Base-by-base conservation (phyloP, 345 rosid species). In the Lepidium aucheri region DNA sequence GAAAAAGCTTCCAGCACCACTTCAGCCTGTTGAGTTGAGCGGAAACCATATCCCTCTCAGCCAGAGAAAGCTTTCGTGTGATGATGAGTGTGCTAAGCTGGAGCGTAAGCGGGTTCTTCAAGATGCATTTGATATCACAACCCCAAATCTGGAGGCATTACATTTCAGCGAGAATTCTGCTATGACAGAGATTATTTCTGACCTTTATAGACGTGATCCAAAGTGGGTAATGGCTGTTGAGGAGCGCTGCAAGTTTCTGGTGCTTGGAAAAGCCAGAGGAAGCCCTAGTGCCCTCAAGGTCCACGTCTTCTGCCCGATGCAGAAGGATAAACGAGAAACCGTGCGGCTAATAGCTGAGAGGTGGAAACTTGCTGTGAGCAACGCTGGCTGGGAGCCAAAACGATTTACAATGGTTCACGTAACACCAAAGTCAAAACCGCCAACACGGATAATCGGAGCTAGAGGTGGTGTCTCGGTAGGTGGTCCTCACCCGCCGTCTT, bases 381-480 rank as follows among this genome's bases (percentile, higher is more conserved):
- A 86, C 30, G 86, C 91, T 41, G 97, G 96, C 38, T 83, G 99
- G 97, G 99, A 94, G 82, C 95, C 99, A 36, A 94, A 84, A 79
- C 91, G 88, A 51, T 94, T 90, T 55, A 76, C 84, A 56, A 91
- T 88, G 75, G 76, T 88, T 44, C 88, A 88, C 70, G 88, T 78
- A 11, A 86, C 91, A 4, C 72, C 84, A 6, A 90, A 88, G 76
- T 94, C 99, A 3, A 94, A 83, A 63, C 69, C 86, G 4, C 99
- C 97, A 22, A 51, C 85, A 69, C 91, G 93, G 38, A 79, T 90
- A 52, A 78, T 94, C 12, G 95, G 96, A 41, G 68, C 77, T 18
- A 94, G 87, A 77, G 49, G 24, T 63, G 87, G 81, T 13, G 57
- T 78, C 45, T 60, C 80, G 18, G 53, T 78, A 54, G 80, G 70